Evolutionary conservation across 78 protist species (phyloP).

Genomic region (Dictyostelium citrinum): DNA sequence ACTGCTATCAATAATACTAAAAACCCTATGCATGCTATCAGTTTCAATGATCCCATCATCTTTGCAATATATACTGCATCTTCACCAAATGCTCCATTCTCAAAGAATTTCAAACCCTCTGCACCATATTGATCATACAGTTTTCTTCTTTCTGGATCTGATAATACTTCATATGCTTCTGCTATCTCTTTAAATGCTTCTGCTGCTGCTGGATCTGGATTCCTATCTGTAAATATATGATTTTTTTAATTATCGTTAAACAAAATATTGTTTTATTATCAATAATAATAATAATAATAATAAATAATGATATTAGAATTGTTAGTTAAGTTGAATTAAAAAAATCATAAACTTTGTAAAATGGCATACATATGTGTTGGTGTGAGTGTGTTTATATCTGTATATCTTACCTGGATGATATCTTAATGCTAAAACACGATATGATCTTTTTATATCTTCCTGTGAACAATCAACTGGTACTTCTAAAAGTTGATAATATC

Average conservation of each 20-base stretch:
- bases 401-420: conserved; percentile 60
- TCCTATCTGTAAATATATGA: conserved; percentile 10
- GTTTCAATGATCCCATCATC: conserved; percentile 17
- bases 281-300: neutral
- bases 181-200: conserved; percentile 90
- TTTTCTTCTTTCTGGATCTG: conserved; percentile 89
- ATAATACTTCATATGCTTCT: conserved; percentile 92
- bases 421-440: conserved; percentile 27
- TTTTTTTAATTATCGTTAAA: too few relatives aligned
- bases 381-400: too few relatives aligned
- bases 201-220: conserved; percentile 62
- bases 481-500: conserved; percentile 3
- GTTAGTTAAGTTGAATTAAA: too few relatives aligned
- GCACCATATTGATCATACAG: conserved; percentile 89
- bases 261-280: too few relatives aligned
- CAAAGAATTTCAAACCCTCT: conserved; percentile 54
- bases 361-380: too few relatives aligned
- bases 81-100: conserved; percentile 8
- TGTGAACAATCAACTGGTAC: neutral
- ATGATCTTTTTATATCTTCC: conserved; percentile 52
- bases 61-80: conserved; percentile 19
- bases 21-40: neutral
- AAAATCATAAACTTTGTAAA: too few relatives aligned
- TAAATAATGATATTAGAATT: too few relatives aligned
- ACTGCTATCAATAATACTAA: neutral